phyloP scores from a whole-genome alignment of 202 grass and related monocot genomes.

The Bolboschoenoplectus hybrid region DNA sequence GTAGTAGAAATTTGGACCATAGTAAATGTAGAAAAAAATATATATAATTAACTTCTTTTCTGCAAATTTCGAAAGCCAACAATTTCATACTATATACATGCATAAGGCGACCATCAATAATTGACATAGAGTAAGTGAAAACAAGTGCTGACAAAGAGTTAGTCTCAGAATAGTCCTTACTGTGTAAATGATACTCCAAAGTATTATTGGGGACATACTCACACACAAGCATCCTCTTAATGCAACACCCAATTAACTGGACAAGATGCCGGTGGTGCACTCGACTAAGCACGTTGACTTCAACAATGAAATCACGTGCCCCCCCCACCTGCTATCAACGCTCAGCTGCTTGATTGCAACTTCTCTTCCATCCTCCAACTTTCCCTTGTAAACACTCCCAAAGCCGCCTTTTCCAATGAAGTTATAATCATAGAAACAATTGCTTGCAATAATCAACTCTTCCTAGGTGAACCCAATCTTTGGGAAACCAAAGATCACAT shows the following conservation, averaged over 20 bases:
- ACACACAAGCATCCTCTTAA: constrained; percentile 76
- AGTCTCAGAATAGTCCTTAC: constrained; percentile 41
- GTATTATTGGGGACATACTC: constrained; percentile 88
- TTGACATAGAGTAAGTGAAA: background rate
- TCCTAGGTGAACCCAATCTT: constrained; percentile 74
- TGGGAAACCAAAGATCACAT: constrained; percentile 46
- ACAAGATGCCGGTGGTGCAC: constrained; percentile 97
- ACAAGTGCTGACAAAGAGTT: background rate
- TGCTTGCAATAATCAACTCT: constrained; percentile 58
- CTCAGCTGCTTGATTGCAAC: constrained; percentile 74
- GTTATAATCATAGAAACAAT: constrained; percentile 70
- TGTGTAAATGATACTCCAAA: constrained; percentile 77
- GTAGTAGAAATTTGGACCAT: background rate
- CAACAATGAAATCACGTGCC: constrained; percentile 83
- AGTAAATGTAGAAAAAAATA: background rate
- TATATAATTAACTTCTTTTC: background rate
- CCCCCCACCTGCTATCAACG: constrained; percentile 67
- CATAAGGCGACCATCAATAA: too few relatives aligned
- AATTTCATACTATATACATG: background rate
- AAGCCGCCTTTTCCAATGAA: constrained; percentile 86
- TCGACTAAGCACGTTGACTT: constrained; percentile 84
- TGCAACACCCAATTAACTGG: constrained; percentile 75
- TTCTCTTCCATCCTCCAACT: constrained; percentile 64
- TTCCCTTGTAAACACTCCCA: constrained; percentile 82
- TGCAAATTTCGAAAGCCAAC: background rate